Evolutionary conservation across 192 early-diverging fungal genomes (phyloP), one percentile per base, ranked within the genome.

Genomic region (Backusella tuberculispora): DNA sequence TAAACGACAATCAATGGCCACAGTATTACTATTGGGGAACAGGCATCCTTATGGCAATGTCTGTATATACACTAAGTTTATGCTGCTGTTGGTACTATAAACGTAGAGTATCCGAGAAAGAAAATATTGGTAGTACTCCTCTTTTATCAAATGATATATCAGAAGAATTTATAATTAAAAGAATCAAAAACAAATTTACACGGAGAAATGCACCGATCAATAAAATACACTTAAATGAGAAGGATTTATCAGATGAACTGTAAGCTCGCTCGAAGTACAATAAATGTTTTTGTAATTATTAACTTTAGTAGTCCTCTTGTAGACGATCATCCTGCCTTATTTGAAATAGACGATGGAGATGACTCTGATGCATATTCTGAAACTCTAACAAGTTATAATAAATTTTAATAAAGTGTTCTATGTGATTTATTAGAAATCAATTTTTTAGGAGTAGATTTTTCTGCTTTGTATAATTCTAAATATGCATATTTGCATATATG

Each of bases 291-390:
- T 66, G n/a, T 53, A 53, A 53, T 21, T 19, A 19, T 44, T 72
- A 15, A 47, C 19, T 42, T 24, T 72, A 88, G 87, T 56, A 83
- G 85, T 46, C 84, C 85, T 50, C 63, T 86, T 6, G 84, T 86
- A 0, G 77, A 84, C 17, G 85, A 88, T 15, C 72, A 48, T 15
- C 71, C 75, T 0, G 72, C 71, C 8, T 41, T 80, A 13, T 80
- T 76, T 69, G 66, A 68, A 21, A 67, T 69, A 6, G 74, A 69
- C n/a, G 72, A 76, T 9, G 71, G 66, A 44, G 50, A 72, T 26
- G 40, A 42, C n/a, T 19, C 8, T 26, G 15, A 10, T 21, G 21
- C 40, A 69, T 42, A 69, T 4, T 24, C 37, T 42, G 50, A 53
- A 19, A 19, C n/a, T n/a, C n/a, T 17, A 53, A 34, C 2, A 34